Evolutionary conservation across 192 early-diverging fungal genomes (phyloP), one percentile per base, ranked within the genome.

Genomic region (Linnemannia hyalina): DNA sequence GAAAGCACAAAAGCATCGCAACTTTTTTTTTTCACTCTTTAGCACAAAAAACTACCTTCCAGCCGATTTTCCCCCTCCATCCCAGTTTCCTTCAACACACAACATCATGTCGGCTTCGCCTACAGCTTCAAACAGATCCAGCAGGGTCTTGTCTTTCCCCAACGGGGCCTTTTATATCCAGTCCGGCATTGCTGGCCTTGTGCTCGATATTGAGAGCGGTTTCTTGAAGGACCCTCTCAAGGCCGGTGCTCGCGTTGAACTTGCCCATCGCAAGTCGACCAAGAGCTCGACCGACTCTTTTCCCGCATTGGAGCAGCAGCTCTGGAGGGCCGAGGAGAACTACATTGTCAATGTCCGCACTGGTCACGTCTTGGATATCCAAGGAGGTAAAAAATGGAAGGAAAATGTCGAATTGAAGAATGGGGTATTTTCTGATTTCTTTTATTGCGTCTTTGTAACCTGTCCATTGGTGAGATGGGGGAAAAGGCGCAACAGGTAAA

Each of bases 321-420:
- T 83, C 52, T 88, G 87, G 87, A 78, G 77, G 32, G 49, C 47
- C 16, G 87, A 88, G 63, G 87, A 82, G 42, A 76, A 78, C 40
- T 88, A 88, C 63, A 77, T 88, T 32, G 75, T 88, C 72, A 88
- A 88, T 74, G 75, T 77, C 57, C 76, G 82, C n/a, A 88, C 81
- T 68, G 81, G 81, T 38, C 75, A 83, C 26, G 81, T 82, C 78
- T 74, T 88, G 74, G 87, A 88, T 76, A 77, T 82, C 63, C 78
- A 82, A 71, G 87, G 78, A 74, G 81, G 81, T 65, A 83, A 74
- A 73, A 32, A 32, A 32, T 0, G 23, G n/a, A 60, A n/a, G 26
- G 10, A 23, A 23, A 36, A 75, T 75, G 26, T 60, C 68, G 47
- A 65, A 36, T 60, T 60, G 35, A 76, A 26, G 40, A 41, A 42